Evolutionary conservation across 257 asterid species (phyloP).

Genomic region (Salvia rosmarinus): DNA sequence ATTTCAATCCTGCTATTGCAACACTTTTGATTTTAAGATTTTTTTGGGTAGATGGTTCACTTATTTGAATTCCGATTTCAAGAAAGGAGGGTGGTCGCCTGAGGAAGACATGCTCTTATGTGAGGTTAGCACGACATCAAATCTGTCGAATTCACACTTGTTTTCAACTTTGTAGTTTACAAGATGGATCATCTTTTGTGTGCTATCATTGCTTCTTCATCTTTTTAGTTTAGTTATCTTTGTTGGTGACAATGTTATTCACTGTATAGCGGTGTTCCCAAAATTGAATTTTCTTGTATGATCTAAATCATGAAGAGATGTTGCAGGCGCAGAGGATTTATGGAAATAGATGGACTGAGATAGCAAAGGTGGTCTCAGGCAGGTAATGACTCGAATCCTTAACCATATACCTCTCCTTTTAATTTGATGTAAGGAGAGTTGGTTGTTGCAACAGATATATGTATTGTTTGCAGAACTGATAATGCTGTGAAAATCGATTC

Average conservation of each 20-base stretch:
- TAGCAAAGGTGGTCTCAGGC: conserved; percentile 97
- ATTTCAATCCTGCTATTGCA: not conserved
- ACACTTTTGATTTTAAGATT: no score
- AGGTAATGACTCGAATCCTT: conserved; percentile 54
- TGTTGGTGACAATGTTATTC: not conserved
- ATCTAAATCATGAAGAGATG: conserved; percentile 20
- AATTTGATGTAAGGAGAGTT: not conserved
- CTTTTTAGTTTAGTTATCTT: conserved; percentile 12
- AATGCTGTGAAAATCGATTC: conserved; percentile 95
- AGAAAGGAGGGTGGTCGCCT: conserved; percentile 99
- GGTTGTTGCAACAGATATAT: not conserved
- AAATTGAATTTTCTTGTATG: not conserved
- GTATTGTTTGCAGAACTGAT: conserved; percentile 66
- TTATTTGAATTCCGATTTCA: conserved; percentile 95
- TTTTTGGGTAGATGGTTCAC: conserved; percentile 97
- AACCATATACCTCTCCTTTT: not conserved
- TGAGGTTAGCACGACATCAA: conserved; percentile 75
- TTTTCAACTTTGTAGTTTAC: no score
- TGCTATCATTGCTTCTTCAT: no score
- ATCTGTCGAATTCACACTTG: conserved; percentile 3
- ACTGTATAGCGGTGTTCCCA: not conserved
- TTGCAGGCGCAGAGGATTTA: conserved; percentile 83
- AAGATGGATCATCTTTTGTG: not conserved
- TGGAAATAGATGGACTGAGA: conserved; percentile 98
- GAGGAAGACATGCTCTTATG: conserved; percentile 96